Base-by-base conservation (phyloP, 257 asterid genomes). In the Capsicum chinense region DNA sequence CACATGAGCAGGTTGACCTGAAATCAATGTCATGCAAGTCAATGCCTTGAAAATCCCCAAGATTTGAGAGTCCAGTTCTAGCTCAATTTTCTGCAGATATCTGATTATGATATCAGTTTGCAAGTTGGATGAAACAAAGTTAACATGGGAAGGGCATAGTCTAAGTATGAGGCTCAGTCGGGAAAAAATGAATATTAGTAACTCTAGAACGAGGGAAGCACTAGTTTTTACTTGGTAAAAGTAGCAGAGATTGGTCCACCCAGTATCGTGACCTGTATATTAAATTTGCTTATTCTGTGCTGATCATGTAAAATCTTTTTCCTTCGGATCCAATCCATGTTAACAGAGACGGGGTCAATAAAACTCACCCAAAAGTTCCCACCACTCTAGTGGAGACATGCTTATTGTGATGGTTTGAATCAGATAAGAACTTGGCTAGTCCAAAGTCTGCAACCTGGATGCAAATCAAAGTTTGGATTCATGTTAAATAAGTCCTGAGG, bases 381-480 rank as follows among this genome's bases (percentile, higher is more conserved):
- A 81, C 85, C 79, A 85, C 85, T 73, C 87, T 85, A 42, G 87
- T 85, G 42, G 85, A 85, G 79, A 85, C 48, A 81, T 85, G 85
- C 71, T 33, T 71, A 39, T 80, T n/a, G 59, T 19, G n/a, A 48
- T 80, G 82, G 67, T 52, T 64, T 26, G 68, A 39, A 39, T 81
- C 82, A 48, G 83, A 81, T 63, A 81, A 85, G 39, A 81, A 70
- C 69, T 81, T 81, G 85, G 87, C 87, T 62, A 85, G 85, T 85
- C 85, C 87, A 81, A 85, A 85, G 26, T 85, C 85, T 15, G 87
- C 63, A 81, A 85, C 87, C 87, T 85, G 85, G 58, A 71, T 7
- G 39, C 26, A 70, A 35, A 81, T 44, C 62, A 47, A 35, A 54
- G 14, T 7, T 39, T 33, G 71, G 52, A 6, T 64, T 15, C 47